These are phyloP conservation scores for Cordyceps militaris DNA, from an alignment of 2,329 filamentous ascomycete genomes.

Conservation along the genomic window DNA sequence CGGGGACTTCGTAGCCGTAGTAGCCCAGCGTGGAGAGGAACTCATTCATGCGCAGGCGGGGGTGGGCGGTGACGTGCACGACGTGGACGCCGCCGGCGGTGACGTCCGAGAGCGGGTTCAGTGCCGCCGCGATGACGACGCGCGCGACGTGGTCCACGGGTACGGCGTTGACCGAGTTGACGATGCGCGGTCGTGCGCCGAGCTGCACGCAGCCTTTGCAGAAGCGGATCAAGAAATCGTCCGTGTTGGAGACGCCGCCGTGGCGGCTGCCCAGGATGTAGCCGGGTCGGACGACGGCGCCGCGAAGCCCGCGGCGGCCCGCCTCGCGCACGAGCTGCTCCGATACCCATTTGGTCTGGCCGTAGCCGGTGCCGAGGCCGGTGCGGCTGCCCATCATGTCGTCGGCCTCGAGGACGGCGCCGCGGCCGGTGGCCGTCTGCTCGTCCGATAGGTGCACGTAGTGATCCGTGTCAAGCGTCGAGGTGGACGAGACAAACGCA, in stretches of 20 bases:
- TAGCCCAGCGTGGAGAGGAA: slow-evolving; percentile 63
- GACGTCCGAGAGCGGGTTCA: slow-evolving; percentile 51
- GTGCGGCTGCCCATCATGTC: slow-evolving; percentile 68
- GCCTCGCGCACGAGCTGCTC: slow-evolving; percentile 69
- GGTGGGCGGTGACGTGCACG: slow-evolving; percentile 72
- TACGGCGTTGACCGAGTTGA: slow-evolving; percentile 83
- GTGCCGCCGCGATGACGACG: slow-evolving; percentile 67
- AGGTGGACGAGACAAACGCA: slow-evolving; percentile 71
- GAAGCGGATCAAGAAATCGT: slow-evolving; percentile 86
- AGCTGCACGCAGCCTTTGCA: slow-evolving; percentile 84
- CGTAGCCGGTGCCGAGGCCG: slow-evolving; percentile 80
- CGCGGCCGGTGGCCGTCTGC: slow-evolving; percentile 51
- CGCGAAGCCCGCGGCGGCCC: slow-evolving; percentile 66
- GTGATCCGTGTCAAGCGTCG: slow-evolving; percentile 78
- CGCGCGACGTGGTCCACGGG: slow-evolving; percentile 77
- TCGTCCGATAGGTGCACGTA: slow-evolving; percentile 68
- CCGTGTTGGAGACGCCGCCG: slow-evolving; percentile 67
- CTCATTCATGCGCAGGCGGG: slow-evolving; percentile 68
- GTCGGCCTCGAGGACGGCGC: slow-evolving; percentile 66
- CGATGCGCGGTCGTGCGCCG: slow-evolving; percentile 62
- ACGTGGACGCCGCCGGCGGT: slow-evolving; percentile 41
- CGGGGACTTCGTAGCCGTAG: slow-evolving; percentile 68
- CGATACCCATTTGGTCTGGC: slow-evolving; percentile 75
- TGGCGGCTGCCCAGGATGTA: slow-evolving; percentile 72
- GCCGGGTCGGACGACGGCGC: slow-evolving; percentile 72